These are phyloP conservation scores for Strobilomyces confusus DNA, from an alignment of 768 basidiomycete species.

Conservation along the genomic window DNA sequence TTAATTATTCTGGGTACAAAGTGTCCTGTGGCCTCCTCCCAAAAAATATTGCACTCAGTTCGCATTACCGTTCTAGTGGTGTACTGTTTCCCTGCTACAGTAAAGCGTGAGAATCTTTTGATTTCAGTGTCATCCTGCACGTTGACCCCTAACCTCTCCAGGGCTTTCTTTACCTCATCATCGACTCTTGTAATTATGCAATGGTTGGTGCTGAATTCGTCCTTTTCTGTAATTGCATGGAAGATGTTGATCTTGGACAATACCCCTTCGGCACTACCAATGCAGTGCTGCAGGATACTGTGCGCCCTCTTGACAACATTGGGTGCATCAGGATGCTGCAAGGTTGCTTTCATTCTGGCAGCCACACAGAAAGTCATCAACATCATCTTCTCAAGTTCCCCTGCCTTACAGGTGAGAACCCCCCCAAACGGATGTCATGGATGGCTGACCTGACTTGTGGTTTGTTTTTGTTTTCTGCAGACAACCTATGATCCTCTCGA, in stretches of 20 bases:
- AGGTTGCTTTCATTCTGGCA: not conserved
- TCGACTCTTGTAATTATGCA: not conserved
- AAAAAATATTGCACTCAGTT: not conserved
- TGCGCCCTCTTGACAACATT: not conserved
- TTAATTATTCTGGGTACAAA: not conserved
- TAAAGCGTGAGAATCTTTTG: not conserved
- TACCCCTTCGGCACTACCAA: not conserved
- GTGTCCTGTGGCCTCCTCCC: not conserved
- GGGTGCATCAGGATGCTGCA: not conserved
- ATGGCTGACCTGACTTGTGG: not conserved
- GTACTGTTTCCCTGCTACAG: not conserved
- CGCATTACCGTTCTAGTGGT: not conserved
- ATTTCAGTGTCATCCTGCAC: not conserved
- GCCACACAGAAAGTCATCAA: too few relatives aligned
- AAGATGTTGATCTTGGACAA: not conserved
- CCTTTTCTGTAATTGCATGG: not conserved
- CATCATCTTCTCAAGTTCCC: too few relatives aligned
- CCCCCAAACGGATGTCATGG: too few relatives aligned
- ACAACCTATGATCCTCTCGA: constrained; percentile 28
- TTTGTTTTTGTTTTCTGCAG: constrained; percentile 15
- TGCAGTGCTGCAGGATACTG: not conserved
- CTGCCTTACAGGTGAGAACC: too few relatives aligned
- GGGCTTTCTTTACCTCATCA: not conserved
- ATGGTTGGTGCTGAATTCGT: not conserved
- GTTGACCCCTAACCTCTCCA: not conserved